phyloP scores from a whole-genome alignment of 2,329 filamentous ascomycete species.

The Xylariomycetidae sp. region DNA sequence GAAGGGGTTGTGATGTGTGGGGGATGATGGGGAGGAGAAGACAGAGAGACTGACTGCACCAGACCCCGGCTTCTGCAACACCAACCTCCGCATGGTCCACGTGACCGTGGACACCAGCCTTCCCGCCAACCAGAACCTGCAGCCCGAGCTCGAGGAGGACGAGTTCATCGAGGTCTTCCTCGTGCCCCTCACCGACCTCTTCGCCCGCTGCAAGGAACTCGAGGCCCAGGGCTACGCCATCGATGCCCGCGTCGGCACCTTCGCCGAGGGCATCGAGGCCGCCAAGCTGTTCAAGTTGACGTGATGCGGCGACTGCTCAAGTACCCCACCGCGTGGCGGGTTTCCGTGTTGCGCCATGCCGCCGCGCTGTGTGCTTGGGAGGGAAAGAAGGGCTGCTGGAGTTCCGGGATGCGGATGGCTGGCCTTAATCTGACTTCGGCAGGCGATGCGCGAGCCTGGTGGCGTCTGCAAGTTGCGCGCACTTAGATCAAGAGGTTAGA shows the following conservation, averaged over 20 bases:
- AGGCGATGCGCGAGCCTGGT: too few relatives aligned
- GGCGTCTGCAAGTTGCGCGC: too few relatives aligned
- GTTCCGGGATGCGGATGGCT: too few relatives aligned
- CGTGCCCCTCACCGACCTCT: constrained; percentile 57
- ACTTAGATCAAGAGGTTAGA: too few relatives aligned
- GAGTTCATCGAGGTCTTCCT: constrained; percentile 80
- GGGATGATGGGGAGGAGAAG: too few relatives aligned
- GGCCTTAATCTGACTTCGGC: too few relatives aligned
- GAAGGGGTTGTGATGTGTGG: neutral
- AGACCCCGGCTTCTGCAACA: constrained; percentile 62
- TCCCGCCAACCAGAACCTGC: constrained; percentile 62
- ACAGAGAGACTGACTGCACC: neutral
- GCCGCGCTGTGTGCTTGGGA: too few relatives aligned
- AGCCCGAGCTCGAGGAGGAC: constrained; percentile 67
- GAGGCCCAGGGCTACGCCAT: constrained; percentile 70
- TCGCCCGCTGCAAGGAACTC: constrained; percentile 58
- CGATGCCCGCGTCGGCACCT: constrained; percentile 69
- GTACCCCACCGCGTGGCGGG: too few relatives aligned
- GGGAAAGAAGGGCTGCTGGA: too few relatives aligned
- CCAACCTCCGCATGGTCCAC: constrained; percentile 64
- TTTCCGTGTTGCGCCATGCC: too few relatives aligned
- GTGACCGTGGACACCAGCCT: constrained; percentile 64
- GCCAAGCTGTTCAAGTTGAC: constrained; percentile 53
- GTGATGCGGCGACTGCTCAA: constrained; percentile 15
- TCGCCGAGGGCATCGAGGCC: constrained; percentile 73